Conservation (phyloP, 768 basidiomycete species). For the Pisolithus orientalis region DNA sequence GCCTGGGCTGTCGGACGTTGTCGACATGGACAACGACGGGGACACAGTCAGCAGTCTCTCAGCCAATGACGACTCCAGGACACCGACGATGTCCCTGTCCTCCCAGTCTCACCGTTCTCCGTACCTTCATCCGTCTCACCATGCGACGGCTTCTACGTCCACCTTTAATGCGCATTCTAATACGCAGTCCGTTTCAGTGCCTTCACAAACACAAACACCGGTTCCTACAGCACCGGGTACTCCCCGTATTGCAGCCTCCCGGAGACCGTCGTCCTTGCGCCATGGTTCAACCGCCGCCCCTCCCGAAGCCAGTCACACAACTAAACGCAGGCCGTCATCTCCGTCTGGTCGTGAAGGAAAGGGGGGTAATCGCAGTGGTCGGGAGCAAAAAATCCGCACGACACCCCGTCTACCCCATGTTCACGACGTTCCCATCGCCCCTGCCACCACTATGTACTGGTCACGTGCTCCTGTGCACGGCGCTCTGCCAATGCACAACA, state of each 20-base stretch:
- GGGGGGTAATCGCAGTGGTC: not conserved
- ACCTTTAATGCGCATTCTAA: slow-evolving; percentile 4
- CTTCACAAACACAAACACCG: slow-evolving; percentile 8
- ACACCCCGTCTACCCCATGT: slow-evolving; percentile 59
- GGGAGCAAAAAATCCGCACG: slow-evolving; percentile 34
- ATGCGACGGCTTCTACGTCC: slow-evolving; percentile 19
- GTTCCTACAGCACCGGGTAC: slow-evolving; percentile 18
- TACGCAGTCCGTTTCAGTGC: not conserved
- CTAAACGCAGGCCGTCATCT: slow-evolving; percentile 21
- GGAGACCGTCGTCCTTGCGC: slow-evolving; percentile 27
- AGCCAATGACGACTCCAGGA: slow-evolving; percentile 2
- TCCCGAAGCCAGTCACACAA: slow-evolving; percentile 19
- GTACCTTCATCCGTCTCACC: slow-evolving; percentile 24
- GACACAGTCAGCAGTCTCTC: slow-evolving; percentile 19
- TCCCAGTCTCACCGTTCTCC: slow-evolving; percentile 15
- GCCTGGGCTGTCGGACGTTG: slow-evolving; percentile 4
- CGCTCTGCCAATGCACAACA: slow-evolving; percentile 51
- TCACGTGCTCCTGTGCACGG: slow-evolving; percentile 79
- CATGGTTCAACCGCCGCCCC: slow-evolving; percentile 24
- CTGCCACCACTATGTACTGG: slow-evolving; percentile 82
- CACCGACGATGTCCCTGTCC: slow-evolving; percentile 6
- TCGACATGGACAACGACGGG: slow-evolving; percentile 19
- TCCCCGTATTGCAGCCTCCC: slow-evolving; percentile 19
- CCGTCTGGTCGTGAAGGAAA: slow-evolving; percentile 24
- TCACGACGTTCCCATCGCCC: slow-evolving; percentile 50